Base-by-base conservation (phyloP, 495 filamentous ascomycete genomes). In the Rhypophila decipiens region DNA sequence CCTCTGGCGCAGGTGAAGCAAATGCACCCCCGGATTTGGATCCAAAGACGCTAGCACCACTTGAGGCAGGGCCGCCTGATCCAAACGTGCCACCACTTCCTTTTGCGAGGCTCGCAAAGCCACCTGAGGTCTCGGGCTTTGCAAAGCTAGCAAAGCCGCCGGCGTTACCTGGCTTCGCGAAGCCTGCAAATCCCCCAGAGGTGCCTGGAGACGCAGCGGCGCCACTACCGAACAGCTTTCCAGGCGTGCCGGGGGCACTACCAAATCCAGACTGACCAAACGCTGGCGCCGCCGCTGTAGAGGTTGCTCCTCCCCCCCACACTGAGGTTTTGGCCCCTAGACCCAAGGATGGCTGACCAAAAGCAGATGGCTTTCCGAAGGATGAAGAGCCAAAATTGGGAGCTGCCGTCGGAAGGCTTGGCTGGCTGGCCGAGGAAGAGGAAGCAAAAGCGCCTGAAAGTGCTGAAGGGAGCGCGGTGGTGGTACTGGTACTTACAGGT, bases 91-190 rank as follows among this genome's bases (percentile, higher is more conserved):
- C 78, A 21, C 73, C 67, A 40, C 77, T 73, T 41, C n/a, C n/a
- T n/a, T 57, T 72, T 5, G 80, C 81, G 58, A 83, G 85, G 24
- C 66, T 69, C 23, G 78, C 74, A 56, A 86, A 86, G 4, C 78
- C 78, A 39, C 73, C 13, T 9, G 60, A 57, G 33, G 52, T 47
- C 5, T 57, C 59, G 17, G 60, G 47, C 18, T 51, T 21, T 10
- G 52, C 37, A 17, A 55, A 46, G 23, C 40, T 22, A 21, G 46
- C 31, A 44, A 60, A 55, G 23, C 67, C 71, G 54, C 73, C 72
- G 1, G 57, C 56, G 51, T 58, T 60, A 4, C 52, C 51, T 17
- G 55, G 23, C 21, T n/a, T n/a, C n/a, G n/a, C n/a, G n/a, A n/a
- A n/a, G n/a, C n/a, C n/a, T 24, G 78, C 74, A 56, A 86, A 86